These are phyloP conservation scores for Vigna angularis DNA, from an alignment of 306 rosid genomes.

Conservation along the genomic window DNA sequence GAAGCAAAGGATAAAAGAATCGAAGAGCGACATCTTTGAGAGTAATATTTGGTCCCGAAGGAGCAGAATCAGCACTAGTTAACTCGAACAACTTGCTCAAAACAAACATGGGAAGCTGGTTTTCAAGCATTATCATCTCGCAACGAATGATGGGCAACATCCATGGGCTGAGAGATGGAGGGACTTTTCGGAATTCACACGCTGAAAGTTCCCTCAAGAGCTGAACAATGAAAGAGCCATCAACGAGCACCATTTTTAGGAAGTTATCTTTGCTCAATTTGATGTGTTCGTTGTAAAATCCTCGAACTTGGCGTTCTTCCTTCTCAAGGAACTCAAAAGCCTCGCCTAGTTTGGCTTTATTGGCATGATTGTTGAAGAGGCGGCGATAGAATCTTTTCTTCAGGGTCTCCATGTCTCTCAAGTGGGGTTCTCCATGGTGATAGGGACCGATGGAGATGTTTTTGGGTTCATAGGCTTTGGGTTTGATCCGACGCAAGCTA, in stretches of 20 bases:
- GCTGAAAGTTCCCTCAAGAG: slow-evolving; percentile 43
- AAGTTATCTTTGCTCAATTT: slow-evolving; percentile 41
- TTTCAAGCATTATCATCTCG: slow-evolving; percentile 59
- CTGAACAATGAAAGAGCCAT: slow-evolving; percentile 46
- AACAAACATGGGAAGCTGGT: slow-evolving; percentile 57
- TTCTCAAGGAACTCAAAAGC: slow-evolving; percentile 38
- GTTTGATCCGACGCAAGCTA: neutral
- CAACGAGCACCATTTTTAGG: slow-evolving; percentile 48
- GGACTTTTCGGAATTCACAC: neutral
- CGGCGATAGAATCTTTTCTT: slow-evolving; percentile 38
- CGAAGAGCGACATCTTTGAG: slow-evolving; percentile 43
- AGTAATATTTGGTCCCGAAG: neutral
- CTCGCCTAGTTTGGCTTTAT: neutral
- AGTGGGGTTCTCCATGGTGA: slow-evolving; percentile 38
- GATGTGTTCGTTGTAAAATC: slow-evolving; percentile 44
- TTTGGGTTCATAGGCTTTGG: slow-evolving; percentile 48
- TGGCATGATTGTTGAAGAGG: slow-evolving; percentile 27
- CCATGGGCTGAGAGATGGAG: slow-evolving; percentile 48
- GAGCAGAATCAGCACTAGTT: neutral
- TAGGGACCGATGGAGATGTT: slow-evolving; percentile 52
- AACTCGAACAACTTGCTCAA: slow-evolving; percentile 42
- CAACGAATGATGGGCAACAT: slow-evolving; percentile 51
- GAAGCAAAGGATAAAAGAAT: slow-evolving; percentile 51
- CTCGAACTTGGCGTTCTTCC: slow-evolving; percentile 17
- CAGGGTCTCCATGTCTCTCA: slow-evolving; percentile 36